Conservation (phyloP, 1,284 basidiomycete species). For the Ustilago crameri region DNA sequence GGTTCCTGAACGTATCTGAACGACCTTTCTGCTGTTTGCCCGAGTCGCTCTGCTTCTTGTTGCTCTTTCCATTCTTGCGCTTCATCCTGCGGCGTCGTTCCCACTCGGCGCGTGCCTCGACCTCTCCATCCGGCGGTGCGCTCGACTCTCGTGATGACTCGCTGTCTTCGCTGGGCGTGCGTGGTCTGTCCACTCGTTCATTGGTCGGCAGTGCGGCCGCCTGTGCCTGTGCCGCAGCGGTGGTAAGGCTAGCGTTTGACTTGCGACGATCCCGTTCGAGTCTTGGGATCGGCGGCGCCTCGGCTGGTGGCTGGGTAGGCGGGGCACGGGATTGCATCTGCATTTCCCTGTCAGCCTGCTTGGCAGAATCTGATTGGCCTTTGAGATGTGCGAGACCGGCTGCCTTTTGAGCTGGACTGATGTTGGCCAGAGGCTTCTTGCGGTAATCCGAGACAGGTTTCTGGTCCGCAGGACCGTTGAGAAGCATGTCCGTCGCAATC, state of each 20-base stretch:
- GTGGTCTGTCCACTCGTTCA: constrained; percentile 15
- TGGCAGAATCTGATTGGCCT: constrained; percentile 26
- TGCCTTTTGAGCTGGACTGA: constrained; percentile 46
- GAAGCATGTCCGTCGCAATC: constrained; percentile 19
- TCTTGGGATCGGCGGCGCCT: constrained; percentile 30
- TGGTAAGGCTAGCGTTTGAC: constrained; percentile 41
- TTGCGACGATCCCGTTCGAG: constrained; percentile 44
- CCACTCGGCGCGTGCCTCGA: constrained; percentile 65
- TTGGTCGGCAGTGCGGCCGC: constrained; percentile 8
- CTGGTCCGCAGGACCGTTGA: constrained; percentile 35
- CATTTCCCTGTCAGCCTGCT: constrained; percentile 15
- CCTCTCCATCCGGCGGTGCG: constrained; percentile 64
- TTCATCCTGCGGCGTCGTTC: constrained; percentile 59
- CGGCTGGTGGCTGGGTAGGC: constrained; percentile 16
- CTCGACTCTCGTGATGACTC: constrained; percentile 48
- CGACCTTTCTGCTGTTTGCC: constrained; percentile 23
- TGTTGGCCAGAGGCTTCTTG: constrained; percentile 48
- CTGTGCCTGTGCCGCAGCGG: constrained; percentile 41
- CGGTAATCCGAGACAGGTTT: constrained; percentile 58
- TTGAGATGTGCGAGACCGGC: constrained; percentile 45
- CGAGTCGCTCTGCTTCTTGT: constrained; percentile 25
- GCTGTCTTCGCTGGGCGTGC: constrained; percentile 41
- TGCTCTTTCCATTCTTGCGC: constrained; percentile 38
- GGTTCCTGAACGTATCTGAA: constrained; percentile 40
- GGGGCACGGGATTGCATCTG: constrained; percentile 13